A percentile compares a stretch with the other conserved stretches of the same genome.
Evolutionary conservation across 2,329 filamentous ascomycete genomes (phyloP).

Genomic region (Aotearoamyces nothofagi): DNA sequence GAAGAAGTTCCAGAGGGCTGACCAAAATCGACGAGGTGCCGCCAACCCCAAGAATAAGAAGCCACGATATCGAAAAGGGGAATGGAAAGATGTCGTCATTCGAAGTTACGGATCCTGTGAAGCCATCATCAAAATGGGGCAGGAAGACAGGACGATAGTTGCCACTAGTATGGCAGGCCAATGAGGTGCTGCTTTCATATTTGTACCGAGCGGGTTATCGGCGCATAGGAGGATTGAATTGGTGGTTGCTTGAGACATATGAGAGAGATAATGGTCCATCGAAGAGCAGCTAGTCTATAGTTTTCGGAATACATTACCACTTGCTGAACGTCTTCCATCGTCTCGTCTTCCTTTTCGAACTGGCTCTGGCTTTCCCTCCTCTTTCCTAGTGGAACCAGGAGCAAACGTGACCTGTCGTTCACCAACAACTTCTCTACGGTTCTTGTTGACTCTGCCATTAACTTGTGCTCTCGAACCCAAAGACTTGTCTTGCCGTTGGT

Average conservation of each 20-base stretch:
- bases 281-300: too few species aligned
- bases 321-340: constrained; percentile 50
- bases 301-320: constrained; percentile 58
- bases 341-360: constrained; percentile 15
- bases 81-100: constrained; percentile 15
- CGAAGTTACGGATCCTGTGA: constrained; percentile 17
- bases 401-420: constrained; percentile 61
- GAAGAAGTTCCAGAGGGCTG: constrained; percentile 24
- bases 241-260: too few species aligned
- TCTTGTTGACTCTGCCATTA: constrained; percentile 29
- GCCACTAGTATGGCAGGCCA: constrained; percentile 2
- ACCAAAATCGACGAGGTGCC: constrained; percentile 38
- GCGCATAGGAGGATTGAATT: too few species aligned
- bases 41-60: constrained; percentile 37
- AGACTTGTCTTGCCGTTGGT: constrained; percentile 34
- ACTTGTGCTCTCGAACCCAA: constrained; percentile 41
- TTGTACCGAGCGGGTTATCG: too few species aligned
- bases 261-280: too few species aligned
- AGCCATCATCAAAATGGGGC: constrained; percentile 17
- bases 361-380: constrained; percentile 21
- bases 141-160: constrained; percentile 12
- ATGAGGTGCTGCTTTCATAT: too few species aligned
- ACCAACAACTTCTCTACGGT: constrained; percentile 35
- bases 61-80: constrained; percentile 45
- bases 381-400: constrained; percentile 39